Conservation (phyloP, 257 asterid species). For the Nicotiana knightiana region DNA sequence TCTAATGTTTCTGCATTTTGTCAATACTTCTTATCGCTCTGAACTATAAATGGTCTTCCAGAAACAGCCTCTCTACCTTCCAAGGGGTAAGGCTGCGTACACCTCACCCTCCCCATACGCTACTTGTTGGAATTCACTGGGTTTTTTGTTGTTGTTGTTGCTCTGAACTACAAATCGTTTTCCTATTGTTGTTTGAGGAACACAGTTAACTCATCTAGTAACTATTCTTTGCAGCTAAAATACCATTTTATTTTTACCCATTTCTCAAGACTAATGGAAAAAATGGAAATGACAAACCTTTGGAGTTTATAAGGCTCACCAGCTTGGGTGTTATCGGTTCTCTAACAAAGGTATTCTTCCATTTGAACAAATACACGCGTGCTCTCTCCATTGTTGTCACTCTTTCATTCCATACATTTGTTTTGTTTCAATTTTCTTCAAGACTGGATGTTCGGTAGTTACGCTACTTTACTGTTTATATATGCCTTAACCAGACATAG, state of each 20-base stretch:
- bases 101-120: no score
- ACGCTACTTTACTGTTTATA: neutral
- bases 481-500: neutral
- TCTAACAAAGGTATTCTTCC: slow-evolving; percentile 6
- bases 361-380: no score
- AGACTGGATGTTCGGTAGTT: neutral
- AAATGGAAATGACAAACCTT: neutral
- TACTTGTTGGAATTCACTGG: no score
- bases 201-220: neutral
- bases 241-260: slow-evolving; percentile 13
- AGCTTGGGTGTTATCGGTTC: slow-evolving; percentile 10
- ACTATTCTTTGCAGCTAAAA: slow-evolving; percentile 5
- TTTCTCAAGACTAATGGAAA: slow-evolving; percentile 1
- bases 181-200: neutral
- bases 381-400: neutral
- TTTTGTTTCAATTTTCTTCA: neutral
- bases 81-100: no score
- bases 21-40: neutral
- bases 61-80: neutral
- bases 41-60: no score
- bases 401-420: neutral
- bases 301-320: slow-evolving; percentile 5
- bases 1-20: neutral
- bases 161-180: neutral
- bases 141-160: no score